These are phyloP conservation scores for Termitomyces sp. DNA, from an alignment of 768 basidiomycete genomes.

Conservation along the genomic window DNA sequence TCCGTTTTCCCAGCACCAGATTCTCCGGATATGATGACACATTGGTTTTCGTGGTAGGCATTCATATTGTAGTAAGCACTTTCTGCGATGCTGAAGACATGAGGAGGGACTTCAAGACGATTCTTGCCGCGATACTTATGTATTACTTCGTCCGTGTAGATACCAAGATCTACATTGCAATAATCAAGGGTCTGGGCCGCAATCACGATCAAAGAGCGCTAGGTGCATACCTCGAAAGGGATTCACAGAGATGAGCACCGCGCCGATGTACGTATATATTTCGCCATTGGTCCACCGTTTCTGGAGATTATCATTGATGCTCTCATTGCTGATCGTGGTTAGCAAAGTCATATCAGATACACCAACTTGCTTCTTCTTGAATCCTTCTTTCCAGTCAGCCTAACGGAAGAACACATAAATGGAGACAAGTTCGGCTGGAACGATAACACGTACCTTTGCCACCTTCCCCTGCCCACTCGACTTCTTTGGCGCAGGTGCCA, in stretches of 20 bases:
- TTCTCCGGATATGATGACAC: constrained; percentile 98
- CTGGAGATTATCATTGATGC: constrained; percentile 96
- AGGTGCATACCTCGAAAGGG: constrained; percentile 76
- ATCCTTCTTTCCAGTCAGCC: constrained; percentile 99
- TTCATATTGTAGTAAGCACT: constrained; percentile 99
- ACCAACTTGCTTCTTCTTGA: constrained; percentile 99
- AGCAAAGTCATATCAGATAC: constrained; percentile 98
- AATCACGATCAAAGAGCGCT: background rate
- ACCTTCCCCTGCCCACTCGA: constrained; percentile 54
- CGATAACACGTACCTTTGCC: constrained; percentile 53
- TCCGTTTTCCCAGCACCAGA: constrained; percentile 99
- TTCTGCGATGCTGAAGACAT: constrained; percentile 97
- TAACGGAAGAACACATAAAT: constrained; percentile 24
- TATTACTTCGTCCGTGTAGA: constrained; percentile 90
- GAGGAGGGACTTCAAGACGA: constrained; percentile 94
- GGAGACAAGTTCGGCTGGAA: background rate
- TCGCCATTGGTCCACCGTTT: constrained; percentile 93
- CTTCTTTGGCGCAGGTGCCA: constrained; percentile 58
- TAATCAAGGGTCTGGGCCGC: constrained; percentile 5
- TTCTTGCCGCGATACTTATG: constrained; percentile 93
- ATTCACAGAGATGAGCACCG: constrained; percentile 98
- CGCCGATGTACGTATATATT: constrained; percentile 99
- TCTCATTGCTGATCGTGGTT: constrained; percentile 95
- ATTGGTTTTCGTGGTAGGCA: constrained; percentile 98
- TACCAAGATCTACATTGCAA: constrained; percentile 73